Conservation (phyloP, 129 eudicot genomes). For the Centella asiatica region DNA sequence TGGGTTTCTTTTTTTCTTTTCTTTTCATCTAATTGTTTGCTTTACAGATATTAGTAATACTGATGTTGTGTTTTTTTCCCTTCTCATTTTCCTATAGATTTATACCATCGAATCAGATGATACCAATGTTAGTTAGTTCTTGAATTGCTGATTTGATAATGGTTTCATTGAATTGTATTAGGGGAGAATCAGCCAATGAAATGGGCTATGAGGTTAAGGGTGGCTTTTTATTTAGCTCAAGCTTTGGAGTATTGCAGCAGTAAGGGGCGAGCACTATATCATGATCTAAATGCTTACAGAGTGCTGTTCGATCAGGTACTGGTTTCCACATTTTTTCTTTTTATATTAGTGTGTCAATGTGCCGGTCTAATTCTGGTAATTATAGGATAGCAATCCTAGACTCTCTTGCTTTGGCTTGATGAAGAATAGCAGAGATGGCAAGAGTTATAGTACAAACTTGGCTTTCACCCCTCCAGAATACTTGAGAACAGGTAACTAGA, state of each 20-base stretch:
- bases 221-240: slow-evolving; percentile 83
- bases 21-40: not conserved
- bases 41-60: no score
- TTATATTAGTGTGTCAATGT: not conserved
- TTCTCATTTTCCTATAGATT: no score
- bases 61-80: no score
- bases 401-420: slow-evolving; percentile 93
- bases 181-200: slow-evolving; percentile 95
- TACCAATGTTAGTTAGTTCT: not conserved
- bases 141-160: slow-evolving; percentile 4
- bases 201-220: slow-evolving; percentile 95
- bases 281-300: slow-evolving; percentile 92
- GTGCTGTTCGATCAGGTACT: slow-evolving; percentile 91
- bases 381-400: slow-evolving; percentile 86
- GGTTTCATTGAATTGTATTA: slow-evolving; percentile 17
- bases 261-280: slow-evolving; percentile 77
- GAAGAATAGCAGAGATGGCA: slow-evolving; percentile 98
- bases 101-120: no score
- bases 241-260: slow-evolving; percentile 88
- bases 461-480: slow-evolving; percentile 98
- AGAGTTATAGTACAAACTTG: slow-evolving; percentile 89
- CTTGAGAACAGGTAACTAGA: slow-evolving; percentile 64
- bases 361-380: slow-evolving; percentile 10
- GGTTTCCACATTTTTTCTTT: not conserved
- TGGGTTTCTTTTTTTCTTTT: slow-evolving; percentile 30